A percentile compares a stretch with the other conserved stretches of the same genome.
phyloP scores from a whole-genome alignment of 176 grass and related monocot species.

The Olyra latifolia region DNA sequence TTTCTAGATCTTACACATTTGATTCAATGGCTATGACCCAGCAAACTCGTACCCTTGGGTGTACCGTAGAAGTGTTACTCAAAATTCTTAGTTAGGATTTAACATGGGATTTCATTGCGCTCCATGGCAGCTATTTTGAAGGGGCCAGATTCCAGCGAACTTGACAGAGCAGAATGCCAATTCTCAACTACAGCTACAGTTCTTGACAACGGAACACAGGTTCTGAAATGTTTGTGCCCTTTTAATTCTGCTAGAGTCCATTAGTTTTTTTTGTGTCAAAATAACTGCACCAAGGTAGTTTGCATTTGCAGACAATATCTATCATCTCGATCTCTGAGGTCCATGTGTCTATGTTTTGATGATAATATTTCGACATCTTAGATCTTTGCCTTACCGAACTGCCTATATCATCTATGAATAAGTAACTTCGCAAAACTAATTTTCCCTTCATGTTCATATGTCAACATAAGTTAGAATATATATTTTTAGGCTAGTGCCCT shows the following conservation, averaged over 20 bases:
- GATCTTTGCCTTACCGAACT: background rate
- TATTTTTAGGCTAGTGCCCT: background rate
- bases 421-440: slow-evolving; percentile 1
- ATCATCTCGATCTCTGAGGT: background rate
- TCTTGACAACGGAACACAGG: slow-evolving; percentile 89
- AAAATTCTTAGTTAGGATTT: background rate
- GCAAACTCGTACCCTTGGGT: too few relatives aligned
- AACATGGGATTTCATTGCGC: slow-evolving; percentile 26
- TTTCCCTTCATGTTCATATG: background rate
- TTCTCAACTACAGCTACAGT: slow-evolving; percentile 71
- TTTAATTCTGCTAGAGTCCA: background rate
- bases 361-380: background rate
- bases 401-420: background rate
- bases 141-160: slow-evolving; percentile 67
- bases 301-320: background rate
- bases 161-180: slow-evolving; percentile 67
- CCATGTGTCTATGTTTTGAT: background rate
- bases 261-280: background rate
- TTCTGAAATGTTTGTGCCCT: slow-evolving; percentile 29
- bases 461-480: background rate
- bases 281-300: background rate
- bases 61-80: background rate
- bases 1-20: too few relatives aligned
- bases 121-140: slow-evolving; percentile 80
- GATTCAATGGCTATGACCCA: too few relatives aligned